A percentile compares a stretch with the other conserved stretches of the same genome.
Conservation (phyloP, 805 yeast species). For the Zygosaccharomyces gambellarensis region DNA sequence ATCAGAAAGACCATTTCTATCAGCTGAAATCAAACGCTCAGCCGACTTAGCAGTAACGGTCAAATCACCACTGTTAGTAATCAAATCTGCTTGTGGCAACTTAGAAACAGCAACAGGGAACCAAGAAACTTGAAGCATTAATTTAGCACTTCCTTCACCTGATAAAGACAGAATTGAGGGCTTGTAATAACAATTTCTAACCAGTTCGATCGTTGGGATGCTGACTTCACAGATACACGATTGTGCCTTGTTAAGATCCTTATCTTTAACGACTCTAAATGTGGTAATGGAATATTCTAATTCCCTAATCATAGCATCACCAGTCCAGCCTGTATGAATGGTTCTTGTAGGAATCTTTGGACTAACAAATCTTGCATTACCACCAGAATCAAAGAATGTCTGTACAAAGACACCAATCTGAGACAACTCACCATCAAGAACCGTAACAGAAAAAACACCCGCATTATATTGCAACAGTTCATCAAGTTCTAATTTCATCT, state of each 20-base stretch:
- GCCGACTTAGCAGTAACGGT: constrained; percentile 60
- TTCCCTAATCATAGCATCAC: constrained; percentile 74
- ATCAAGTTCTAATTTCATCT: constrained; percentile 50
- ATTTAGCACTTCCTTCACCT: constrained; percentile 48
- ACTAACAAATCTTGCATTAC: constrained; percentile 58
- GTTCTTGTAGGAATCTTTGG: constrained; percentile 41
- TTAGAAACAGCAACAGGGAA: constrained; percentile 61
- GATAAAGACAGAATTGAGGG: constrained; percentile 54
- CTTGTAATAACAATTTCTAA: constrained; percentile 58
- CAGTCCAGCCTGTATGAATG: constrained; percentile 45
- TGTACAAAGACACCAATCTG: constrained; percentile 63
- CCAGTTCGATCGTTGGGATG: constrained; percentile 60
- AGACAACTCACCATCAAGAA: constrained; percentile 54
- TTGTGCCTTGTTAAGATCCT: constrained; percentile 49
- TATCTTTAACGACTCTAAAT: constrained; percentile 57
- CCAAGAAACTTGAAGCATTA: constrained; percentile 66
- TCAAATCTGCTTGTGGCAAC: constrained; percentile 70
- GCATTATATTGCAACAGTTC: constrained; percentile 55
- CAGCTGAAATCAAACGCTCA: constrained; percentile 72
- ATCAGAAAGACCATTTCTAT: constrained; percentile 87
- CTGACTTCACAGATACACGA: constrained; percentile 57
- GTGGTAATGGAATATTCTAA: constrained; percentile 65
- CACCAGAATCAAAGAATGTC: constrained; percentile 69
- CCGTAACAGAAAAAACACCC: constrained; percentile 71
- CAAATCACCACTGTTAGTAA: constrained; percentile 69